Base-by-base conservation (phyloP, 202 grass and related monocot species). In the Dendrocalamus latiflorus region DNA sequence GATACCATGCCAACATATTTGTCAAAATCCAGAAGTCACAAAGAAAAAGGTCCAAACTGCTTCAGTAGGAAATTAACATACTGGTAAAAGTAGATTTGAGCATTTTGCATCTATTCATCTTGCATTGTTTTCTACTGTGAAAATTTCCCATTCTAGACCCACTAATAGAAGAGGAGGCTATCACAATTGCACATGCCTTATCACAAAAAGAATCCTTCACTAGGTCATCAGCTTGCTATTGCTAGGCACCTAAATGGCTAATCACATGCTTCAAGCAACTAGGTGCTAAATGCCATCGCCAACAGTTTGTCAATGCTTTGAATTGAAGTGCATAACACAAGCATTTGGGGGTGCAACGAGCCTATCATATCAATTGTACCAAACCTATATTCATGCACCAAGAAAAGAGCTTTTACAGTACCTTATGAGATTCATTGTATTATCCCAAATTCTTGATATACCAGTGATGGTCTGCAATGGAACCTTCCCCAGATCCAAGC, bases 401-500 rank as follows among this genome's bases (percentile, higher is more conserved):
- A 41, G 25, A 62, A 72, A 53, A 71, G 30, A 38, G 17, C 37
- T 74, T 78, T 72, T 54, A 12, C 12, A 68, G 22, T 50, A n/a
- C 6, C 21, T 8, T 5, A 48, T 20, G 72, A 56, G 24, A 85
- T 17, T 24, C 41, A 79, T 45, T 30, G 58, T 61, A 30, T 61
- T 28, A 16, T 48, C 30, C 28, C 44, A 6, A 53, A 79, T 66
- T 79, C 45, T 17, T 13, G 30, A 17, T 79, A 24, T 66, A 60
- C 54, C 58, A 61, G 58, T 18, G 53, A 54, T 76, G 24, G 0
- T 66, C 20, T 39, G 28, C 1, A 70, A 56, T 28, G 16, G 64
- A 70, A 57, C 37, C 56, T 74, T 33, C 26, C 34, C 3, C 58
- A 86, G 88, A 90, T 90, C 79, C 84, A 86, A 53, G 61, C 54